These are phyloP conservation scores for Allium fistulosum DNA, from an alignment of 106 monocot species.

Conservation along the genomic window DNA sequence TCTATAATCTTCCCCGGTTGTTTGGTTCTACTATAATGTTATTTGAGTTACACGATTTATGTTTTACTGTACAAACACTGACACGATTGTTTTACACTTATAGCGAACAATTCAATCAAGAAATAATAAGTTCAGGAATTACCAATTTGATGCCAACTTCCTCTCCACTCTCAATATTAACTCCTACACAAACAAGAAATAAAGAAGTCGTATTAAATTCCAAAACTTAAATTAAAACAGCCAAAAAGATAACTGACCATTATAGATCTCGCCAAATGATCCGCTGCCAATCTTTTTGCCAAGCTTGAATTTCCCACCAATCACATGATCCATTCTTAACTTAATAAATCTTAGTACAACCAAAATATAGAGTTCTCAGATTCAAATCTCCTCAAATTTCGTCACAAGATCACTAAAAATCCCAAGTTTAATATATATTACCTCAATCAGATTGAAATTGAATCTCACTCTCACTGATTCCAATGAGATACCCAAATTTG, in stretches of 20 bases:
- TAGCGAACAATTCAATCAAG: no score
- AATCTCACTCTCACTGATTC: not conserved
- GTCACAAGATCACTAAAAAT: not conserved
- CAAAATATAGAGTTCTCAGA: not conserved
- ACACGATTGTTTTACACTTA: no score
- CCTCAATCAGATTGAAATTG: not conserved
- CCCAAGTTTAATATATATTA: not conserved
- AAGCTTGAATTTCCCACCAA: constrained; percentile 72
- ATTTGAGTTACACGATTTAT: no score
- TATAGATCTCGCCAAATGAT: constrained; percentile 69
- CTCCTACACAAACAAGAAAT: constrained; percentile 28
- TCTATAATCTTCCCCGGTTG: no score
- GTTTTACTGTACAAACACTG: no score
- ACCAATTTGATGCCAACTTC: constrained; percentile 89
- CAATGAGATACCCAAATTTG: not conserved
- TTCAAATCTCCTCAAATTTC: not conserved
- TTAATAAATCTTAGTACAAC: not conserved
- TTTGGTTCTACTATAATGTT: no score
- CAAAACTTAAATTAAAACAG: not conserved
- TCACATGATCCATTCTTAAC: constrained; percentile 42
- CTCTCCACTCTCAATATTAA: constrained; percentile 74
- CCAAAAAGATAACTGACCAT: constrained; percentile 19
- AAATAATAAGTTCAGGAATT: not conserved
- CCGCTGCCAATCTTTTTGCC: constrained; percentile 80
- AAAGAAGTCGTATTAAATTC: constrained; percentile 3